phyloP scores from a whole-genome alignment of 495 filamentous ascomycete genomes.

The Filosporella fistucella region DNA sequence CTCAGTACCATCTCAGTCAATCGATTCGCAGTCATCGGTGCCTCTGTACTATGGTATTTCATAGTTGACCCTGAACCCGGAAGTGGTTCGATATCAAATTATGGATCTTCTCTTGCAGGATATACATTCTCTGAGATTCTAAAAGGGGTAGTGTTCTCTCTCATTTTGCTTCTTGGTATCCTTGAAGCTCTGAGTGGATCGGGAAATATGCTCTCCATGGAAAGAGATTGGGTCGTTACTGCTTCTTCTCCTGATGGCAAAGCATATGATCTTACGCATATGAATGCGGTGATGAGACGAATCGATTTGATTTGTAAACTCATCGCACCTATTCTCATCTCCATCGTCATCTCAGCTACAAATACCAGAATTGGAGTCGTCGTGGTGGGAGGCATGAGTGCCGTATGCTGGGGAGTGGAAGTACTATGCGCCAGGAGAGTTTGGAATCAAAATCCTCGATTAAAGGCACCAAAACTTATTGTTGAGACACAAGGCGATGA shows the following conservation, averaged over 20 bases:
- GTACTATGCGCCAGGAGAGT: conserved; percentile 32
- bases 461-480: conserved; percentile 7
- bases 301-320: conserved; percentile 74
- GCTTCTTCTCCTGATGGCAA: conserved; percentile 28
- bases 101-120: not conserved
- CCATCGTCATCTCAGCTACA: conserved; percentile 37
- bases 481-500: not conserved
- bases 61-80: conserved; percentile 25
- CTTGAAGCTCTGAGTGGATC: conserved; percentile 50
- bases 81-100: too few species aligned
- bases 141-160: conserved; percentile 35
- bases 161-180: conserved; percentile 46
- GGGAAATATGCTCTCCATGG: conserved; percentile 58
- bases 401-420: conserved; percentile 32
- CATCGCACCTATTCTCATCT: conserved; percentile 54
- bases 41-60: conserved; percentile 43
- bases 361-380: conserved; percentile 42
- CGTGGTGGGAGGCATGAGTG: conserved; percentile 33
- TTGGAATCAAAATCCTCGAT: conserved; percentile 28
- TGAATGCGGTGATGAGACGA: conserved; percentile 64
- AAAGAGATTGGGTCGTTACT: conserved; percentile 59
- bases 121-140: not conserved
- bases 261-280: conserved; percentile 33
- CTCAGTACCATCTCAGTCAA: conserved; percentile 37
- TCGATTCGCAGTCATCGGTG: conserved; percentile 41